These are phyloP conservation scores for Vigna unguiculata DNA, from an alignment of 306 rosid species.

Conservation along the genomic window DNA sequence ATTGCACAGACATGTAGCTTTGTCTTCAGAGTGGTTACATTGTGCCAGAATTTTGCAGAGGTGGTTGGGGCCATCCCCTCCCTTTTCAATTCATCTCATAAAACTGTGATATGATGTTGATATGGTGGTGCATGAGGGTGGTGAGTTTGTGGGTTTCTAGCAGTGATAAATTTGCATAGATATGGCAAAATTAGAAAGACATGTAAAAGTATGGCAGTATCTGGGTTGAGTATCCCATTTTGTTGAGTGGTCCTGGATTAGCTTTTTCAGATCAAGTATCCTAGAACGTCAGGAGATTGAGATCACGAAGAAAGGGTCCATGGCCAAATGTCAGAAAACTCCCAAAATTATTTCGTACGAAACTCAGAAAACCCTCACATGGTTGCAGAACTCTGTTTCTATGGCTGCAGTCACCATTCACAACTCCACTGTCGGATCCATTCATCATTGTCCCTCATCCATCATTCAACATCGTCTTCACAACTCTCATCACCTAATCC, in stretches of 20 bases:
- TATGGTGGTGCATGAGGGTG: conserved; percentile 41
- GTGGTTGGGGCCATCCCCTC: conserved; percentile 39
- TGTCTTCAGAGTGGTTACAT: conserved; percentile 21
- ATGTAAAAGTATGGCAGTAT: conserved; percentile 35
- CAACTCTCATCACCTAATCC: neutral
- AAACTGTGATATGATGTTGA: conserved; percentile 34
- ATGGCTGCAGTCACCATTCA: conserved; percentile 34
- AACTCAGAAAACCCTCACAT: conserved; percentile 44
- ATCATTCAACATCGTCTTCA: conserved; percentile 20
- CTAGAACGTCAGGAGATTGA: conserved; percentile 41
- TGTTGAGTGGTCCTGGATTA: conserved; percentile 44
- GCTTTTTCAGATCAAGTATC: conserved; percentile 12
- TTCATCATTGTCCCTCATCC: conserved; percentile 38
- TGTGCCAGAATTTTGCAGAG: conserved; percentile 34
- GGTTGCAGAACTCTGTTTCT: conserved; percentile 30
- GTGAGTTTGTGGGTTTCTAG: conserved; percentile 48
- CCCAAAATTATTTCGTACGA: conserved; percentile 29
- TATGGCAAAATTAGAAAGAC: conserved; percentile 48
- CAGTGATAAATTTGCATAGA: conserved; percentile 40
- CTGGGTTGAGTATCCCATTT: conserved; percentile 29
- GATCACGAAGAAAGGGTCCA: conserved; percentile 33
- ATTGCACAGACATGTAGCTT: conserved; percentile 5
- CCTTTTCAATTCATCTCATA: conserved; percentile 23
- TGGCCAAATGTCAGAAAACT: neutral
- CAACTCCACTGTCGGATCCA: conserved; percentile 32